Evolutionary conservation across 176 grass and related monocot species (phyloP).

Genomic region (Triticum urartu): DNA sequence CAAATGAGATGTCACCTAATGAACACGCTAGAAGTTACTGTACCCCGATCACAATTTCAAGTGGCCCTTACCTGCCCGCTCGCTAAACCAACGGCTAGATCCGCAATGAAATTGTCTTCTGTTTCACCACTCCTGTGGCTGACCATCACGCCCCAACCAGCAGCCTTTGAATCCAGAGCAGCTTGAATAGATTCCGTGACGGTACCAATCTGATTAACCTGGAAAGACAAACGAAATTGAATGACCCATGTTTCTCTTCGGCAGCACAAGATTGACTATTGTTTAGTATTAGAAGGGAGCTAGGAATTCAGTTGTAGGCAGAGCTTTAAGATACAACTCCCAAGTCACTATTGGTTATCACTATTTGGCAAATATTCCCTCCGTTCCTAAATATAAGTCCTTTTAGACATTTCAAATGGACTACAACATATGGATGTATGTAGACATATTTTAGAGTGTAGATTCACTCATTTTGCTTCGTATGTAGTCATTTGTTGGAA

Average conservation of each 20-base stretch:
- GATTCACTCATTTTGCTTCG: too few relatives aligned
- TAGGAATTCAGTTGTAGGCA: not conserved
- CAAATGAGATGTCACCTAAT: not conserved
- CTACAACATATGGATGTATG: too few relatives aligned
- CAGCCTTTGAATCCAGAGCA: conserved; percentile 87
- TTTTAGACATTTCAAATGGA: too few relatives aligned
- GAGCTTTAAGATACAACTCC: not conserved
- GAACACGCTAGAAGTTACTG: not conserved
- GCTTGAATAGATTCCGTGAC: conserved; percentile 91
- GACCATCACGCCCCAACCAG: conserved; percentile 98
- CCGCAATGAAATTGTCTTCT: conserved; percentile 95
- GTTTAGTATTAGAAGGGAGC: not conserved
- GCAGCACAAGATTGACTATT: not conserved
- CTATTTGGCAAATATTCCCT: too few relatives aligned
- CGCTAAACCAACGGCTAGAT: conserved; percentile 87
- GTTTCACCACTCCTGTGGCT: conserved; percentile 98
- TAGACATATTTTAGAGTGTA: too few relatives aligned
- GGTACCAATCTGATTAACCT: conserved; percentile 97
- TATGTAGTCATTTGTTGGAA: too few relatives aligned
- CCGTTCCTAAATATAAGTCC: too few relatives aligned
- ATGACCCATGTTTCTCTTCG: not conserved
- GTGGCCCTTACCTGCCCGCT: conserved; percentile 78
- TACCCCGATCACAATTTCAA: not conserved
- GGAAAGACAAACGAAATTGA: conserved; percentile 27
- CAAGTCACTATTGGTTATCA: not conserved